Conservation (phyloP, 1,139 yeast species). For the Meyerozyma smithsonii region DNA sequence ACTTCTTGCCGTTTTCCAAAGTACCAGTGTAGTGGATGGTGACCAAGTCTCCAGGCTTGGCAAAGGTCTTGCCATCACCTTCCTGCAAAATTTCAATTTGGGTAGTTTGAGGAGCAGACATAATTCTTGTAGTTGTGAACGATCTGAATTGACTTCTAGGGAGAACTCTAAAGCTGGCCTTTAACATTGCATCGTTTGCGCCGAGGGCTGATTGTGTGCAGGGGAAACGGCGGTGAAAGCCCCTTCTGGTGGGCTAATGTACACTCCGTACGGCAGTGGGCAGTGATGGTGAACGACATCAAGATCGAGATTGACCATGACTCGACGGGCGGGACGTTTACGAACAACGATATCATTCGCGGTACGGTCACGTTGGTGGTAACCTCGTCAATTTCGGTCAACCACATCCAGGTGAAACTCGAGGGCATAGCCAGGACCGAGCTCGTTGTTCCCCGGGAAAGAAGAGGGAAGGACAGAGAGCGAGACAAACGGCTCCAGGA, state of each 20-base stretch:
- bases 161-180: not conserved
- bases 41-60: slow-evolving; percentile 79
- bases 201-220: not conserved
- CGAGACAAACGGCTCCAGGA: slow-evolving; percentile 29
- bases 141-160: not conserved
- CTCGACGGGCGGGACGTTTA: slow-evolving; percentile 41
- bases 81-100: slow-evolving; percentile 42
- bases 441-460: slow-evolving; percentile 23
- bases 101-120: slow-evolving; percentile 42
- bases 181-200: slow-evolving; percentile 1
- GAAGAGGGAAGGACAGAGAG: slow-evolving; percentile 12
- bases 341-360: slow-evolving; percentile 46
- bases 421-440: slow-evolving; percentile 50
- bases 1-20: slow-evolving; percentile 87
- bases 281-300: slow-evolving; percentile 23
- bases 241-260: not conserved
- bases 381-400: slow-evolving; percentile 43
- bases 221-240: not conserved
- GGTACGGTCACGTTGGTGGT: slow-evolving; percentile 46
- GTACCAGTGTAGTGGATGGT: slow-evolving; percentile 96
- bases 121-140: slow-evolving; percentile 8
- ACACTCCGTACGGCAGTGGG: slow-evolving; percentile 1
- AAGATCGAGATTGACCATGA: slow-evolving; percentile 33
- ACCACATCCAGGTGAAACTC: slow-evolving; percentile 52
- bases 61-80: slow-evolving; percentile 85